Evolutionary conservation across 2,329 filamentous ascomycete genomes (phyloP), one percentile per base, ranked within the genome.

Genomic region (Paecilomyces niveus): DNA sequence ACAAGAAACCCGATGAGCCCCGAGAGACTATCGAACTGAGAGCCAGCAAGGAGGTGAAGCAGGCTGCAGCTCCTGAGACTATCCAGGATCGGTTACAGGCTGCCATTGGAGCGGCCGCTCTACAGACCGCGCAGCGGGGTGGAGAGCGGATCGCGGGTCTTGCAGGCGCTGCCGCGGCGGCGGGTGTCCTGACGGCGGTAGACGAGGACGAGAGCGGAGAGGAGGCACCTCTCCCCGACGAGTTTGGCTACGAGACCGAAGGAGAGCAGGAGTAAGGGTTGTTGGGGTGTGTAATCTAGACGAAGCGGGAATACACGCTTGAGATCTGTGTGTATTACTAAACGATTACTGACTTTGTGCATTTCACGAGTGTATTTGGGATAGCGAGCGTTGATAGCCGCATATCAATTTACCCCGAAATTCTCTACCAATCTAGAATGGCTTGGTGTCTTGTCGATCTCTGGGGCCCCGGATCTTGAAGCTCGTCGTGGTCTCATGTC

Each of bases 11-110:
- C 0, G 84, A 86, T 1, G 89, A 96, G 72, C 77, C 86, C 54
- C 95, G 96, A 73, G 80, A 86, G 18, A 82, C 94, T 7, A 83
- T 99, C 54, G 94, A 97, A 73, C 86, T 97, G 74, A 96, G 95
- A 79, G 85, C 96, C 50, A 94, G 92, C 82, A 96, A 95, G 59
- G 74, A 76, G 54, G 64, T 67, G 51, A 70, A 69, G 57, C 71
- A 82, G 62, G 71, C 77, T 6, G 76, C 80, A 10, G 69, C 75
- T 22, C 58, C 70, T 7, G 80, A 66, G 72, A 78, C 59, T 67
- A 76, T 68, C 62, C 72, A 77, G 58, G 74, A 77, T 58, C 75
- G 74, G 50, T 67, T 77, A n/a, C 74, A 74, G 56, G 73, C 73
- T 7, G 75, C 71, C 7, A 73, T 72, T 54, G 70, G 68, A 29